phyloP scores from a whole-genome alignment of 73 alveolate genomes.

The Paramecium octaurelia region DNA sequence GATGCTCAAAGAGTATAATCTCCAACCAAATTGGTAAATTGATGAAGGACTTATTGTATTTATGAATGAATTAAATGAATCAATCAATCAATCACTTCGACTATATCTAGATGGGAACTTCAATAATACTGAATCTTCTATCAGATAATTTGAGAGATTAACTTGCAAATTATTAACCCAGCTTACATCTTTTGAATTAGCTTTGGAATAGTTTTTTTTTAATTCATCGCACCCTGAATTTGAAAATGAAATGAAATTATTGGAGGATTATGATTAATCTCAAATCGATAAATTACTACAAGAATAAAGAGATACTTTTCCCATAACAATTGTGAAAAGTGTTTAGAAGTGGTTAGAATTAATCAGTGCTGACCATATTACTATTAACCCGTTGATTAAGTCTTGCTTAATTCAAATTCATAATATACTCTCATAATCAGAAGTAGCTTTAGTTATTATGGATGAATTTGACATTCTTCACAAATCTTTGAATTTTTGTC shows the following conservation, averaged over 20 bases:
- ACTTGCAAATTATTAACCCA: background rate
- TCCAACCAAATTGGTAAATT: background rate
- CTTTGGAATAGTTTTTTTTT: background rate
- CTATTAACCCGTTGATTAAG: background rate
- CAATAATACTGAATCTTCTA: background rate
- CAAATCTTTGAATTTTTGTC: background rate
- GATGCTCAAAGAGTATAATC: background rate
- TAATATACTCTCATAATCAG: background rate
- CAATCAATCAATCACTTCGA: background rate
- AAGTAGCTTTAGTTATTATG: background rate
- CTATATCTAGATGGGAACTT: background rate
- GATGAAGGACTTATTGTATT: slow-evolving; percentile 8
- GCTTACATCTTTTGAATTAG: background rate
- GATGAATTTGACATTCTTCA: background rate
- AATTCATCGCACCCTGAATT: slow-evolving; percentile 22
- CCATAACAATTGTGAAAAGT: background rate
- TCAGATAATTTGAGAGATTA: background rate
- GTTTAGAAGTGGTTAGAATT: background rate
- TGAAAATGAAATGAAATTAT: background rate
- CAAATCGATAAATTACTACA: background rate
- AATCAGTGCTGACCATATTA: background rate
- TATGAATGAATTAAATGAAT: background rate
- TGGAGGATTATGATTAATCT: slow-evolving; percentile 25
- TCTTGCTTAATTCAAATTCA: background rate
- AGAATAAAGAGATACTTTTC: background rate